A percentile compares a stretch with the other conserved stretches of the same genome.
Conservation (phyloP, 2,329 filamentous ascomycete species). For the Myriosclerotinia scirpicola region DNA sequence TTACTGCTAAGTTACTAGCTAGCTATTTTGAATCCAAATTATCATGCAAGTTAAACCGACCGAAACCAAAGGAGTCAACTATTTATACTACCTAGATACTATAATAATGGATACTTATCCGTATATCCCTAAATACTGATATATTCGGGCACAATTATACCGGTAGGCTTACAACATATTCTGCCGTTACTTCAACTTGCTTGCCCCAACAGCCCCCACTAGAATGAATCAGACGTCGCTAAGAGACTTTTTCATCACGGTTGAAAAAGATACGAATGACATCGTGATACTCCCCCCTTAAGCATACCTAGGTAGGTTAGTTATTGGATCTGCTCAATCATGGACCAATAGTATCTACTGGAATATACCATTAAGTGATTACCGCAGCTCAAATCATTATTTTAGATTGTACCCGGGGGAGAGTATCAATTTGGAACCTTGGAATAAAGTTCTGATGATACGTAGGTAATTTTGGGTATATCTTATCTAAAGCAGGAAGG, state of each 20-base stretch:
- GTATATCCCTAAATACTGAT: neutral
- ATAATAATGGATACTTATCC: neutral
- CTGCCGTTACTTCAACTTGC: neutral
- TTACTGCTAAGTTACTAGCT: neutral
- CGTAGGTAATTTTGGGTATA: neutral
- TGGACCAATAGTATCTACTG: no score
- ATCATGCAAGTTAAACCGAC: neutral
- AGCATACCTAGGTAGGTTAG: no score
- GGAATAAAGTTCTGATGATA: conserved; percentile 3
- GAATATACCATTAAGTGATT: no score
- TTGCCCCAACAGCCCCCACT: neutral
- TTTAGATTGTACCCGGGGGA: no score
- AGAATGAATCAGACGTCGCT: neutral
- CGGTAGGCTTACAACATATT: neutral
- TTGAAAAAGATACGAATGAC: no score
- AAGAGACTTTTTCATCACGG: neutral
- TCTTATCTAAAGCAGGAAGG: neutral
- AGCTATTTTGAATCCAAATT: neutral
- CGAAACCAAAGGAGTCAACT: neutral
- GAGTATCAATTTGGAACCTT: neutral
- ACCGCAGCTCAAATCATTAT: no score
- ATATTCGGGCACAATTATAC: neutral
- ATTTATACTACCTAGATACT: neutral
- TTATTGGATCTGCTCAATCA: no score
- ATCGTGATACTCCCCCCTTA: neutral